These are phyloP conservation scores for Quercus mongolica DNA, from an alignment of 306 rosid genomes.

Conservation along the genomic window DNA sequence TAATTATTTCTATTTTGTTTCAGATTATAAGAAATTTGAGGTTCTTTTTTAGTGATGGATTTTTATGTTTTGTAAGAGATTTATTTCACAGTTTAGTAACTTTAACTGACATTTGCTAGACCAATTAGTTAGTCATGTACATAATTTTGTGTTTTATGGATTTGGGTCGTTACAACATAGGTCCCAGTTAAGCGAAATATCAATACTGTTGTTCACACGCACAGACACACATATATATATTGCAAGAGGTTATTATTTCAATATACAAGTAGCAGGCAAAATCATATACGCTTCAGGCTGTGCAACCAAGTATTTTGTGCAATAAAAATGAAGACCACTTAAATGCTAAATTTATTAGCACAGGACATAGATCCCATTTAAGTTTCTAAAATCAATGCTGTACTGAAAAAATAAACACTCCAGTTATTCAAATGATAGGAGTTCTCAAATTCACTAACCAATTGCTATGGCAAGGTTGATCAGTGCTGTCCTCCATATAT, in stretches of 20 bases:
- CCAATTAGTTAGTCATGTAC: too few species aligned
- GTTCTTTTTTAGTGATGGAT: too few species aligned
- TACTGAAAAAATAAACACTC: not conserved
- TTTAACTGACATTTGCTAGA: too few species aligned
- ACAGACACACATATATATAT: not conserved
- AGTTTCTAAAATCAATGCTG: not conserved
- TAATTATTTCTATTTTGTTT: too few species aligned
- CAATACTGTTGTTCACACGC: not conserved
- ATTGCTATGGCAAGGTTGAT: constrained; percentile 94
- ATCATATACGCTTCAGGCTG: not conserved
- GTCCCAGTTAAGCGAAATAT: not conserved
- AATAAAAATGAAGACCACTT: not conserved
- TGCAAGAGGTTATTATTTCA: not conserved
- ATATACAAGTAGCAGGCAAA: not conserved
- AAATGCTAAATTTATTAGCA: not conserved
- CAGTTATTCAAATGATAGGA: not conserved
- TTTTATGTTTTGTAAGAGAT: too few species aligned
- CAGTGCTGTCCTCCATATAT: constrained; percentile 92
- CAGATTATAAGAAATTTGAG: too few species aligned
- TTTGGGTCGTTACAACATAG: not conserved
- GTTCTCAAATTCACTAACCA: constrained; percentile 52
- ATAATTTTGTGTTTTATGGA: too few species aligned
- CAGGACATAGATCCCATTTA: not conserved
- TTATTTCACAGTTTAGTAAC: too few species aligned
- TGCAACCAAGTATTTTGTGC: not conserved